A percentile compares a stretch with the other conserved stretches of the same genome.
phyloP scores from a whole-genome alignment of 257 asterid species.

The Capsicum chinense region DNA sequence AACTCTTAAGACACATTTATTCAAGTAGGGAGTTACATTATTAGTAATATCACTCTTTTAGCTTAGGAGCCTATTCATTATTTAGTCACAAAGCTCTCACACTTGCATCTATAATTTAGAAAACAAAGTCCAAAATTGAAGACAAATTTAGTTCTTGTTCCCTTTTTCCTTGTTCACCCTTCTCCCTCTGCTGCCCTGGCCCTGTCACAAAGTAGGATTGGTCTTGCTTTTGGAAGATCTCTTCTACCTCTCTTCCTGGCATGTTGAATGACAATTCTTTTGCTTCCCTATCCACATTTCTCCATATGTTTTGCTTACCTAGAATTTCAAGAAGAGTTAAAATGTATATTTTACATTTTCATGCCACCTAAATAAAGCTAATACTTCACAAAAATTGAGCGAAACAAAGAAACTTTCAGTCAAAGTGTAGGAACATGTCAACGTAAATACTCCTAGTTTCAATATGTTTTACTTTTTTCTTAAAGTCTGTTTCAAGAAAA shows the following conservation, averaged over 20 bases:
- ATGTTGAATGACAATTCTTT: constrained; percentile 38
- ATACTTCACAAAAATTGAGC: no score
- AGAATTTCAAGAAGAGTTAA: no score
- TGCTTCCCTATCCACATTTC: constrained; percentile 39
- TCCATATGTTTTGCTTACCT: constrained; percentile 48
- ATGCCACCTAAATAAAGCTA: no score
- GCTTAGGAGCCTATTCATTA: not conserved
- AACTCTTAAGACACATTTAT: not conserved
- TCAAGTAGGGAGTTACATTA: not conserved
- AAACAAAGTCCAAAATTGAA: constrained; percentile 44
- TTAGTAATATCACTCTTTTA: not conserved
- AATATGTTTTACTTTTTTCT: no score
- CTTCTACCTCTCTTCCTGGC: constrained; percentile 26
- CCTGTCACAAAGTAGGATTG: constrained; percentile 45
- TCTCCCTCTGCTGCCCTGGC: constrained; percentile 31
- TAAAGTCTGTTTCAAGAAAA: no score
- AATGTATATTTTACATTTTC: no score
- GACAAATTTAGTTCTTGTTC: constrained; percentile 30
- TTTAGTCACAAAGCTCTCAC: not conserved
- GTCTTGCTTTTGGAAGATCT: constrained; percentile 38
- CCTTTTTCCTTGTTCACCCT: constrained; percentile 28
- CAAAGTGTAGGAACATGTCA: not conserved
- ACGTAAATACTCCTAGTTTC: no score
- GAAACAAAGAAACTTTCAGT: no score
- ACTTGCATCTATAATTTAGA: constrained; percentile 24